Base-by-base conservation (phyloP, 2,329 filamentous ascomycete genomes). In the Coniella lustricola region DNA sequence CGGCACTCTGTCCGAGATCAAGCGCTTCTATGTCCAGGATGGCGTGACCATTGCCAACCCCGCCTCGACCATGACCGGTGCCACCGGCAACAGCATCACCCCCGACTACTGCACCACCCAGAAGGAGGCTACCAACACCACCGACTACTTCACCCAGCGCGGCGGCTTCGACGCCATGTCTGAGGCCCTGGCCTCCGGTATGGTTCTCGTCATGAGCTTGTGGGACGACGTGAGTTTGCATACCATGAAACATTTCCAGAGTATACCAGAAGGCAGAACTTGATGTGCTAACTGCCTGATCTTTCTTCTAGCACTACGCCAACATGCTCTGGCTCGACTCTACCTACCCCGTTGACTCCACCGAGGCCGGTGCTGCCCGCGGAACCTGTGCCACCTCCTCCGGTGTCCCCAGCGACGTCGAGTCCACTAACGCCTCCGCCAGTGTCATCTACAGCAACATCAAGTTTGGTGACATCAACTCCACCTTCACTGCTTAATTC, bases 301-400 rank as follows among this genome's bases (percentile, higher is more conserved):
- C 3, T 32, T 9, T 13, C 8, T 38, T 5, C 14, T 17, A 62
- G 58, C 76, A 85, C 66, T 65, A 76, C 51, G 68, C 77, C 59
- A 75, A 83, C 67, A 87, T 88, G 83, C 75, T 84, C 59, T 88
- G 85, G 85, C 76, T 89, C 58, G 84, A 88, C 70, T 78, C 76
- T 52, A 76, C 69, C 62, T 84, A 77, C 70, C 50, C 70, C 42
- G 59, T 65, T 54, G 64, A 59, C 47, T 54, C 61, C 17, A 56
- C 64, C 37, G 48, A 52, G 3, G 67, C 68, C 16, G 71, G 72
- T 57, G 64, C 63, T 49, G 63, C 62, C 31, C 70, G 72, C 57
- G 72, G 73, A 38, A 59, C 62, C n/a, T 75, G 72, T 55, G 49
- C 60, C 18, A 64, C 62, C 22, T 57, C 56, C 49, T 67, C 68